Conservation (phyloP, 192 early-diverging fungal species). For the Chytriomyces confervae region DNA sequence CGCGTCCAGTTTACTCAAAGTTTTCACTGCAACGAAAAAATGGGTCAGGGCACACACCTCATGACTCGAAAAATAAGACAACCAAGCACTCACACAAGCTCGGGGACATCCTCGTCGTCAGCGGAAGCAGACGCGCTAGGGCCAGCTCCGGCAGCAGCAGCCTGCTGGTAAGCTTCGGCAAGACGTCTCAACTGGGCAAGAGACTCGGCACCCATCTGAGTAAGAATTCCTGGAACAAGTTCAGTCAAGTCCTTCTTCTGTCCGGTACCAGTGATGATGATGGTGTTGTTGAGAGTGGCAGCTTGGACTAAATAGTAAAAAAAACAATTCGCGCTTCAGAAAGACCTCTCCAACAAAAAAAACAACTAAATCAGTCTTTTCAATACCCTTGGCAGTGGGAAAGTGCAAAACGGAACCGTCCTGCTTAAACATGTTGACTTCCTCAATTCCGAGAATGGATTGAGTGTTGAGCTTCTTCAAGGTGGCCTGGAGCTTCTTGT, state of each 20-base stretch:
- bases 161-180: constrained; percentile 81
- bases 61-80: too few species aligned
- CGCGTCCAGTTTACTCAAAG: too few species aligned
- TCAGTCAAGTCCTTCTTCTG: constrained; percentile 86
- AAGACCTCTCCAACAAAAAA: neutral
- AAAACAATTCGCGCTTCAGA: neutral
- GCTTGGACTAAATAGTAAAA: constrained; percentile 74
- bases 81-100: constrained; percentile 64
- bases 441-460: constrained; percentile 85
- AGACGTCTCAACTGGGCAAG: constrained; percentile 85
- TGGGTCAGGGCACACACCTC: too few species aligned
- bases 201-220: constrained; percentile 88
- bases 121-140: constrained; percentile 39
- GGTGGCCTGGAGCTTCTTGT: constrained; percentile 90
- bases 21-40: too few species aligned
- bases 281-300: constrained; percentile 88
- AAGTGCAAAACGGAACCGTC: constrained; percentile 95
- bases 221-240: constrained; percentile 78
- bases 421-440: constrained; percentile 98
- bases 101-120: constrained; percentile 80
- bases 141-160: constrained; percentile 58
- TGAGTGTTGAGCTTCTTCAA: constrained; percentile 93
- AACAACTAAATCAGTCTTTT: neutral
- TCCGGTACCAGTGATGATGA: constrained; percentile 86
- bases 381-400: constrained; percentile 79